Percentiles rank a stretch among this genome's conserved stretches.
Conservation (phyloP, 345 rosid genomes). For the Ricinus communis region DNA sequence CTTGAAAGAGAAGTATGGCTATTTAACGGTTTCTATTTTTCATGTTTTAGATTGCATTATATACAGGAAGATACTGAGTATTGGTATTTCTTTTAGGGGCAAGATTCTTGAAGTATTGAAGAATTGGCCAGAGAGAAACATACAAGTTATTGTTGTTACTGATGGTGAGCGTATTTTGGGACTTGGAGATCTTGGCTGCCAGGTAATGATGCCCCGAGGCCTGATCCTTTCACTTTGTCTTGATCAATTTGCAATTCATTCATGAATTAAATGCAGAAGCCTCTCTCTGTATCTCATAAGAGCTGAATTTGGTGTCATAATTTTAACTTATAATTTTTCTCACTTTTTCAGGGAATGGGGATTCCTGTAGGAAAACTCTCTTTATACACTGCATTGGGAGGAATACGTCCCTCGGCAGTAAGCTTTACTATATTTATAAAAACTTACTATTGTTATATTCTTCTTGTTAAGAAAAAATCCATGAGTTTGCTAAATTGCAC, state of each 20-base stretch:
- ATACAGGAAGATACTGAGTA: slow-evolving; percentile 19
- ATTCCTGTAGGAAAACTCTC: slow-evolving; percentile 40
- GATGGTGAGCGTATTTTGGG: slow-evolving; percentile 97
- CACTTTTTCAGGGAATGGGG: slow-evolving; percentile 34
- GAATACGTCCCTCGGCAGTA: slow-evolving; percentile 37
- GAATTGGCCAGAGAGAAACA: slow-evolving; percentile 90
- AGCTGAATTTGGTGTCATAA: not conserved
- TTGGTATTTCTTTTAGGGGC: slow-evolving; percentile 50
- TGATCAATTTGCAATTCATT: not conserved
- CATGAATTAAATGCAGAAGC: not conserved
- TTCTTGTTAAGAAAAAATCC: not conserved
- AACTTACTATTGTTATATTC: not conserved
- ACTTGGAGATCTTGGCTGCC: slow-evolving; percentile 99
- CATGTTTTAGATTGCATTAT: slow-evolving; percentile 9
- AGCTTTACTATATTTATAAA: slow-evolving; percentile 1
- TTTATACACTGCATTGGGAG: slow-evolving; percentile 35
- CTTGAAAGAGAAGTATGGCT: slow-evolving; percentile 78
- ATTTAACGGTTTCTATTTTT: not conserved
- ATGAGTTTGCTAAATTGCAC: not conserved
- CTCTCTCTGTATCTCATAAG: not conserved
- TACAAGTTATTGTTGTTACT: slow-evolving; percentile 96
- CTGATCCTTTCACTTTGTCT: not conserved
- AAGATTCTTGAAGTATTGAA: slow-evolving; percentile 85
- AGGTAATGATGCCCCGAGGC: slow-evolving; percentile 51
- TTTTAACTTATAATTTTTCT: slow-evolving; percentile 1